Conservation (phyloP, 106 monocot species). For the Amphibolis antarctica region DNA sequence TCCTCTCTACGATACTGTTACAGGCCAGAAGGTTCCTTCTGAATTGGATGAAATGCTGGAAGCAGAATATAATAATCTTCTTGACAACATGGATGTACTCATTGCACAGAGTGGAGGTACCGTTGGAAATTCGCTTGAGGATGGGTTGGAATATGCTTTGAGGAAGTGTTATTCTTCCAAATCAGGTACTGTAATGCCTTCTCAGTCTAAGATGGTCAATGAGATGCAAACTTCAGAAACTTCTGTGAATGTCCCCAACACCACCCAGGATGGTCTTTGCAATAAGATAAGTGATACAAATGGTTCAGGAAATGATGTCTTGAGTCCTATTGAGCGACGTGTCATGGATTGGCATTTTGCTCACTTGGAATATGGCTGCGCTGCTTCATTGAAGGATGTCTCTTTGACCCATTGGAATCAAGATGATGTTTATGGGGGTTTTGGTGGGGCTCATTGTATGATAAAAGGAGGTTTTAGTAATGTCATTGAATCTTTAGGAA, state of each 20-base stretch:
- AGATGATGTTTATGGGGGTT: slow-evolving; percentile 97
- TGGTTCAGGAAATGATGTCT: slow-evolving; percentile 20
- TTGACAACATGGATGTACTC: slow-evolving; percentile 79
- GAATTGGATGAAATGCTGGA: slow-evolving; percentile 88
- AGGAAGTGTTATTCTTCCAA: slow-evolving; percentile 34
- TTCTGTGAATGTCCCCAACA: background rate
- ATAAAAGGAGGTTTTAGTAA: slow-evolving; percentile 86
- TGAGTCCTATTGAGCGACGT: slow-evolving; percentile 81
- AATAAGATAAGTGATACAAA: slow-evolving; percentile 1
- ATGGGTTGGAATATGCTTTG: slow-evolving; percentile 84
- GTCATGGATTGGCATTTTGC: slow-evolving; percentile 99
- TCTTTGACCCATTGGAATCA: slow-evolving; percentile 97
- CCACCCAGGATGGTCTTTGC: slow-evolving; percentile 3
- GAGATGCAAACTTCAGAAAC: slow-evolving; percentile 9
- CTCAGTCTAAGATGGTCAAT: slow-evolving; percentile 16
- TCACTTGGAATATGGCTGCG: slow-evolving; percentile 97
- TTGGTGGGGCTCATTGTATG: slow-evolving; percentile 99
- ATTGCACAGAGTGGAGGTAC: slow-evolving; percentile 58
- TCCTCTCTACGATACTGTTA: slow-evolving; percentile 88
- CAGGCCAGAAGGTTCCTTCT: slow-evolving; percentile 70
- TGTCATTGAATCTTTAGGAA: slow-evolving; percentile 57
- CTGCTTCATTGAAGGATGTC: slow-evolving; percentile 76
- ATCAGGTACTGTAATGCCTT: slow-evolving; percentile 13
- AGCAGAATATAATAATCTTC: slow-evolving; percentile 90
- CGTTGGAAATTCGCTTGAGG: slow-evolving; percentile 63